Evolutionary conservation across 2,329 filamentous ascomycete species (phyloP), one percentile per base, ranked within the genome.

Genomic region (Ceratocystis eucalypticola): DNA sequence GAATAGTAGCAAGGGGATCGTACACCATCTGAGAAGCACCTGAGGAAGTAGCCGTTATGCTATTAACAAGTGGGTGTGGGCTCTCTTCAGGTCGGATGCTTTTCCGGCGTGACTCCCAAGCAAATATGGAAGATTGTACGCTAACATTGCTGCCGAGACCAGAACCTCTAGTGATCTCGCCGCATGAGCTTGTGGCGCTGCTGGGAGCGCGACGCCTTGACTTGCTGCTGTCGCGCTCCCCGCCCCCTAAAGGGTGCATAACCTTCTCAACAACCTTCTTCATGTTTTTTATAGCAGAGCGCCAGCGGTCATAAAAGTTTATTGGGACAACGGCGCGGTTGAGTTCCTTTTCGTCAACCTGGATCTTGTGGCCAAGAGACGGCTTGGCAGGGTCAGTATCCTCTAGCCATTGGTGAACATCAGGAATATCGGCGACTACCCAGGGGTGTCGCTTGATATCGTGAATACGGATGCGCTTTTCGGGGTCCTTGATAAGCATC

Each of bases 391-490:
- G 91, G 72, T 97, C 93, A 0, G 92, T 96, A 69, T 96, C 91
- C 71, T 96, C 91, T n/a, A 96, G 84, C 94, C 94, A 99, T 8
- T 82, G 80, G 41, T 84, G 78, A 46, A 87, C 83, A 70, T 96
- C 87, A 44, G 84, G 78, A 59, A 97, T 83, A 69, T 88, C 91
- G 67, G 87, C 80, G 1, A 93, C 80, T 17, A 97, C 88, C 94
- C 94, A 99, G 4, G 88, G 87, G 73, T 99, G 94, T 68, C 89
- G 87, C 75, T 97, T 97, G 72, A 97, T 93, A 71, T 96, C 93
- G 68, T 87, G 86, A 64, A 99, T 79, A 6, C 89, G 88, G 71
- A 99, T 96, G 48, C 94, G 86, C 75, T 92, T 87, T 37, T 88
- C 82, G 0, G 93, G 92, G 72, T 97, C 91, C 76, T 97, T 99